Conservation (phyloP, 1,284 basidiomycete species). For the Omphalotus olearius region DNA sequence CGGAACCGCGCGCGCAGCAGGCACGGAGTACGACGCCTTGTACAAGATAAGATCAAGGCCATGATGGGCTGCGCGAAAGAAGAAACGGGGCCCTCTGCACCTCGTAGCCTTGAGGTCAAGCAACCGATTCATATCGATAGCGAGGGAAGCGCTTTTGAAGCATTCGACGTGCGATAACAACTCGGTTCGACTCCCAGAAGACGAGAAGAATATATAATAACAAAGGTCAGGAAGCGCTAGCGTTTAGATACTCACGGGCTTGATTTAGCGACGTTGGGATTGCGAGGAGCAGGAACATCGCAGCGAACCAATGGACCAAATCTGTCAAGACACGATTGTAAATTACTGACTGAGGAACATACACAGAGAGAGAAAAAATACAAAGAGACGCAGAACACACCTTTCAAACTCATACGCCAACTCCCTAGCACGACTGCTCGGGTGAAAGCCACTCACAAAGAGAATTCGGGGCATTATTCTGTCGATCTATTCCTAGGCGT, state of each 20-base stretch:
- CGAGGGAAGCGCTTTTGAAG: neutral
- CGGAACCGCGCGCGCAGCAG: neutral
- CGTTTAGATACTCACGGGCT: constrained; percentile 65
- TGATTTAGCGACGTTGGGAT: constrained; percentile 54
- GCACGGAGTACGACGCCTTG: neutral
- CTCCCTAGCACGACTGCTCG: constrained; percentile 74
- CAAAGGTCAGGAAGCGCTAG: constrained; percentile 11
- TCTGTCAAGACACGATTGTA: constrained; percentile 29
- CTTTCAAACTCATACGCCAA: constrained; percentile 86
- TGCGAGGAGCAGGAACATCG: constrained; percentile 84
- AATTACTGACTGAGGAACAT: neutral
- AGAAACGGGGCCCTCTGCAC: neutral
- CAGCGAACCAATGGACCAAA: constrained; percentile 78
- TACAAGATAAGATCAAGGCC: neutral
- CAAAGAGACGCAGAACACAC: constrained; percentile 33
- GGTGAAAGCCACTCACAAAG: constrained; percentile 83
- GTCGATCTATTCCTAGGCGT: neutral
- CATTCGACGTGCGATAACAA: neutral
- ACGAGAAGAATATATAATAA: constrained; percentile 21
- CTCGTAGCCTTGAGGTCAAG: no score
- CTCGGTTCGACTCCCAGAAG: neutral
- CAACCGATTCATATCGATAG: neutral
- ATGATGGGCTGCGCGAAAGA: neutral
- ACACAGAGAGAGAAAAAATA: neutral
- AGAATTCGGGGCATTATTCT: constrained; percentile 71